A percentile compares a stretch with the other conserved stretches of the same genome.
Conservation (phyloP, 371 early-diverging fungal genomes). For the Smittium culicis region DNA sequence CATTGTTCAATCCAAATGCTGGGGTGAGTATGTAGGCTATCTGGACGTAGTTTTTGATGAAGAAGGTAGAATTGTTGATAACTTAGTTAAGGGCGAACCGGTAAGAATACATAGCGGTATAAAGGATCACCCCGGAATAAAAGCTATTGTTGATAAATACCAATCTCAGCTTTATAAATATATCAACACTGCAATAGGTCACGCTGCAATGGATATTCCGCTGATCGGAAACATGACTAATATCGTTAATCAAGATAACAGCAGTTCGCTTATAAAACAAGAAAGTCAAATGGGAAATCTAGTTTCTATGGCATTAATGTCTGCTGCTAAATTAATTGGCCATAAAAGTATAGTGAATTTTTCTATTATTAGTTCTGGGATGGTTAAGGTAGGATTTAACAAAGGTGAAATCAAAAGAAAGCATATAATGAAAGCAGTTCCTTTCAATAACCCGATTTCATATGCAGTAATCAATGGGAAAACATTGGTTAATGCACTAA, state of each 20-base stretch:
- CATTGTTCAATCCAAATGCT: constrained; percentile 43
- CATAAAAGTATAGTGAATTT: constrained; percentile 33
- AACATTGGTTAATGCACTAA: constrained; percentile 10
- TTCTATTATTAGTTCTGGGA: constrained; percentile 13
- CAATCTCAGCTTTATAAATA: constrained; percentile 34
- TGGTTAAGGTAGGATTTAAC: constrained; percentile 35
- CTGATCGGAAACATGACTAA: constrained; percentile 8
- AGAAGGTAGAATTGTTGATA: constrained; percentile 29
- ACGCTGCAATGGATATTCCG: constrained; percentile 16
- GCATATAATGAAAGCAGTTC: constrained; percentile 36
- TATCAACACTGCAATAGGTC: constrained; percentile 32
- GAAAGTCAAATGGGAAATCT: constrained; percentile 8
- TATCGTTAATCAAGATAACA: constrained; percentile 8
- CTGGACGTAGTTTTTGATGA: constrained; percentile 45
- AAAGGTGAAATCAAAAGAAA: constrained; percentile 35
- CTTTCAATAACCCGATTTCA: constrained; percentile 39
- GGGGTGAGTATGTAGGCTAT: constrained; percentile 54
- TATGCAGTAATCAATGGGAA: constrained; percentile 34
- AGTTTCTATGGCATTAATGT: constrained; percentile 9
- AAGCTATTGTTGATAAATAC: constrained; percentile 33
- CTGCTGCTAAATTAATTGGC: constrained; percentile 31
- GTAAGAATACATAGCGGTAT: constrained; percentile 38
- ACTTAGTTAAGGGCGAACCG: constrained; percentile 36
- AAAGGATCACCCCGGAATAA: constrained; percentile 28
- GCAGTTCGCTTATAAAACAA: constrained; percentile 1